These are phyloP conservation scores for Naegleria gruberi DNA, from an alignment of 208 protist genomes.

Conservation along the genomic window DNA sequence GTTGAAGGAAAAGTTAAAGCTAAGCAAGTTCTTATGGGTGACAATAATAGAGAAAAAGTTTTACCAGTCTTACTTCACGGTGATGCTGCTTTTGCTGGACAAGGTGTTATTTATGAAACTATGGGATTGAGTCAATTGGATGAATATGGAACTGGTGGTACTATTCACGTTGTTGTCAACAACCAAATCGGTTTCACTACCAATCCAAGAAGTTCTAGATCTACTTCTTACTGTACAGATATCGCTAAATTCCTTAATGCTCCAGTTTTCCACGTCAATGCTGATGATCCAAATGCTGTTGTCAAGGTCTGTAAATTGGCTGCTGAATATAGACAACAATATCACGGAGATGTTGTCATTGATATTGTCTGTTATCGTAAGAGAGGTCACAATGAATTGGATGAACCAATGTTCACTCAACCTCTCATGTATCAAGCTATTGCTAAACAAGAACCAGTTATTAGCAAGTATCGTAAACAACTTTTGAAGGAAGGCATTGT, in stretches of 20 bases:
- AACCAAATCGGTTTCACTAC: slow-evolving; percentile 99
- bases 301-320: slow-evolving; percentile 75
- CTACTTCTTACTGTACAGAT: slow-evolving; percentile 93
- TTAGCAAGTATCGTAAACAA: slow-evolving; percentile 63
- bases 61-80: slow-evolving; percentile 90
- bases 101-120: slow-evolving; percentile 93
- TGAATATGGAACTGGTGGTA: slow-evolving; percentile 87
- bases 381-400: slow-evolving; percentile 94
- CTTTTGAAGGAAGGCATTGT: slow-evolving; percentile 66
- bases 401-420: slow-evolving; percentile 95
- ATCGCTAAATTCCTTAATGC: slow-evolving; percentile 83
- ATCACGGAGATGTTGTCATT: slow-evolving; percentile 85
- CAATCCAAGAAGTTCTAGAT: slow-evolving; percentile 83
- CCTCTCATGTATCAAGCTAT: slow-evolving; percentile 90
- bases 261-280: slow-evolving; percentile 96
- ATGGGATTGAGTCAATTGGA: slow-evolving; percentile 82
- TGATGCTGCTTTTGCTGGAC: slow-evolving; percentile 94
- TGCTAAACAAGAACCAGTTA: slow-evolving; percentile 62
- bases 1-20: slow-evolving; percentile 91
- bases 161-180: slow-evolving; percentile 96
- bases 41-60: slow-evolving; percentile 52
- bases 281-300: slow-evolving; percentile 88
- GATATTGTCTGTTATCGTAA: slow-evolving; percentile 93
- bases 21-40: slow-evolving; percentile 68
- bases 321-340: slow-evolving; percentile 78